Evolutionary conservation across 306 rosid genomes (phyloP).

Genomic region (Cotoneaster glaucophyllus): DNA sequence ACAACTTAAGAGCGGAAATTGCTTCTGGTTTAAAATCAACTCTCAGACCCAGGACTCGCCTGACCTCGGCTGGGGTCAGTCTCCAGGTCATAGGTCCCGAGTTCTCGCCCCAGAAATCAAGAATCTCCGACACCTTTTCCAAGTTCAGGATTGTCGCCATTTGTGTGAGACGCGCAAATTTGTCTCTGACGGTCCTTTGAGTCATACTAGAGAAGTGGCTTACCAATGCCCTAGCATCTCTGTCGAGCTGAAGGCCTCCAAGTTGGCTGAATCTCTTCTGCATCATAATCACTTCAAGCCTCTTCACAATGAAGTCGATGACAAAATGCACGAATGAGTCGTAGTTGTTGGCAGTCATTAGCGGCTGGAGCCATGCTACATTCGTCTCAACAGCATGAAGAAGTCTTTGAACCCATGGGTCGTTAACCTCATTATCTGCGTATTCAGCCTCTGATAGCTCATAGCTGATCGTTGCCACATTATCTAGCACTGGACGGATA

Average conservation of each 20-base stretch:
- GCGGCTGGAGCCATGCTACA: constrained; percentile 79
- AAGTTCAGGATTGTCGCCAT: constrained; percentile 92
- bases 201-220: constrained; percentile 91
- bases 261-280: constrained; percentile 94
- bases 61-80: constrained; percentile 92
- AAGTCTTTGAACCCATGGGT: constrained; percentile 97
- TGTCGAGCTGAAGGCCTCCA: constrained; percentile 95
- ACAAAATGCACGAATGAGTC: constrained; percentile 75
- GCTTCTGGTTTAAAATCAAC: constrained; percentile 96
- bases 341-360: constrained; percentile 83
- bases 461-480: constrained; percentile 77
- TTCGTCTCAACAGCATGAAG: constrained; percentile 89
- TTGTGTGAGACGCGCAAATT: constrained; percentile 93
- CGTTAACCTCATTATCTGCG: constrained; percentile 92
- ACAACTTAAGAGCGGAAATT: constrained; percentile 77
- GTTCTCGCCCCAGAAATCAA: constrained; percentile 98
- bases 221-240: constrained; percentile 89
- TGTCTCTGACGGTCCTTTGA: constrained; percentile 90
- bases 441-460: constrained; percentile 89
- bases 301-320: constrained; percentile 79
- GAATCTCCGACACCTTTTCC: constrained; percentile 92
- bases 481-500: constrained; percentile 74
- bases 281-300: constrained; percentile 97
- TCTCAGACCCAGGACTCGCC: constrained; percentile 85
- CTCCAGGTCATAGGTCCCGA: constrained; percentile 99